A percentile compares a stretch with the other conserved stretches of the same genome.
These are phyloP conservation scores for Mycena leptocephala DNA, from an alignment of 768 basidiomycete genomes.

Conservation along the genomic window DNA sequence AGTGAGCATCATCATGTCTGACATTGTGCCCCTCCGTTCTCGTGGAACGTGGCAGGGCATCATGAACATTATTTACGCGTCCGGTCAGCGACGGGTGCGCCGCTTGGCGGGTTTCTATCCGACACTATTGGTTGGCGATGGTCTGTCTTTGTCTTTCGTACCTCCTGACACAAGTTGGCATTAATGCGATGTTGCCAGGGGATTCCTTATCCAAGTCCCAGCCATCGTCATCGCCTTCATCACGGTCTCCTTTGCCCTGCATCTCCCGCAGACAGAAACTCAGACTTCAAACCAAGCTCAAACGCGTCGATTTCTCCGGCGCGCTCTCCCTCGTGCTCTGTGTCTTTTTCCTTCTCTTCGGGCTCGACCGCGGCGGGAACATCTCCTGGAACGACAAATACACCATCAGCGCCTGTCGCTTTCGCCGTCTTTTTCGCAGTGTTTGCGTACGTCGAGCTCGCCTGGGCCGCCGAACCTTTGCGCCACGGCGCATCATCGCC, in stretches of 20 bases:
- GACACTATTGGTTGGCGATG: constrained; percentile 82
- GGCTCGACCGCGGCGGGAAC: constrained; percentile 70
- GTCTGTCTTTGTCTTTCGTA: constrained; percentile 43
- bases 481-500: constrained; percentile 68
- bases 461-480: constrained; percentile 74
- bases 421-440: constrained; percentile 52
- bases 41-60: constrained; percentile 85
- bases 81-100: constrained; percentile 75
- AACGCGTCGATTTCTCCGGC: constrained; percentile 76
- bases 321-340: constrained; percentile 70
- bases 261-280: constrained; percentile 62
- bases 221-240: constrained; percentile 68
- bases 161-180: not conserved
- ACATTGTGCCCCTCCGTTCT: constrained; percentile 73
- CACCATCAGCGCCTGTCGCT: constrained; percentile 55
- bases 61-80: constrained; percentile 72
- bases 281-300: constrained; percentile 68
- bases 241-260: constrained; percentile 69
- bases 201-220: constrained; percentile 76
- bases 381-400: constrained; percentile 61
- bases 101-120: constrained; percentile 74
- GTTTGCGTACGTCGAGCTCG: constrained; percentile 65
- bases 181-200: constrained; percentile 49
- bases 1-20: constrained; percentile 77
- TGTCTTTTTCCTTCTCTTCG: constrained; percentile 71